Base-by-base conservation (phyloP, 2,329 filamentous ascomycete genomes). In the Cladobotryum mycophilum region DNA sequence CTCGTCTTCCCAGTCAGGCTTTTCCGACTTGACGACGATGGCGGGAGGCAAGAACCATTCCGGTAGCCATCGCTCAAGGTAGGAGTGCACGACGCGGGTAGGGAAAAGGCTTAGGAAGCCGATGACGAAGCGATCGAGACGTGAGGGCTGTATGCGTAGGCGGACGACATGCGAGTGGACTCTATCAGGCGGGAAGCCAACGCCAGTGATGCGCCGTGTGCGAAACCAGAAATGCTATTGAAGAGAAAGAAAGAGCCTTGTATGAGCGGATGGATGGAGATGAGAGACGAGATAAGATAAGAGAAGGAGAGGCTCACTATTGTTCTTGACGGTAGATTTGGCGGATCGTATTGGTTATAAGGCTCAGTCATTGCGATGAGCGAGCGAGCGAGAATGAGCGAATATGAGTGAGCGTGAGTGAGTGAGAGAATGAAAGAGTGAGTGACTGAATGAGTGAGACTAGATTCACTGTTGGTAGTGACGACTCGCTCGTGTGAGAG, bases 1-100 rank as follows among this genome's bases (percentile, higher is more conserved):
- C 37, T 63, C 61, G n/a, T 58, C 53, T 15, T 63, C 60, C 61
- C 59, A 64, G 33, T 53, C 55, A 33, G 50, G 34, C 44, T 60
- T 61, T 43, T 58, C 43, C 41, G 46, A 53, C 48, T 58, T 61
- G 11, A 59, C 22, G 35, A 60, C 56, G 25, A 56, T 53, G n/a
- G 43, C 40, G 9, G 53, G 14, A 7, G 57, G 56, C 15, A 59
- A 36, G 30, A 9, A 38, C 51, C 49, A 60, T 42, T 57, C 47
- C n/a, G 57, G 54, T 43, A 57, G 56, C 36, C 34, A 44, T 34
- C 20, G 14, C 8, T 45, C 25, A 40, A 56, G 15, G 38, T 48
- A 51, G 36, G 43, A 45, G 43, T 50, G 44, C 34, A 42, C 46
- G 14, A 55, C 17, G 3, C 22, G 43, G 13, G 43, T 41, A 14